Base-by-base conservation (phyloP, 1,284 basidiomycete species). In the Quambalaria eucalypti region DNA sequence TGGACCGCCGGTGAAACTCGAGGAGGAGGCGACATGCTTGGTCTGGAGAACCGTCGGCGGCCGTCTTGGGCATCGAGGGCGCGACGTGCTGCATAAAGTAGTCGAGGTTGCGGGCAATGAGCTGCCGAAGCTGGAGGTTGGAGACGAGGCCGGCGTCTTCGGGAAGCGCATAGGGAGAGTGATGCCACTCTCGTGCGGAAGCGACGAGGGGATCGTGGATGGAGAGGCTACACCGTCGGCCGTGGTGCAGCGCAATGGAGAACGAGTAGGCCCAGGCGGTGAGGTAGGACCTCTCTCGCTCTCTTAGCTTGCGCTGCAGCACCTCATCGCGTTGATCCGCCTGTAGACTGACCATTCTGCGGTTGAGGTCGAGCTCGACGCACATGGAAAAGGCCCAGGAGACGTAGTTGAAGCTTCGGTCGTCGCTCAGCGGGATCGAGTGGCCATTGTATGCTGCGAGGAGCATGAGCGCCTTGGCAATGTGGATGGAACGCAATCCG, bases 311-410 rank as follows among this genome's bases (percentile, higher is more conserved):
- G 42, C 42, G 42, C 25, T 46, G 42, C 42, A 46, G 25, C 42
- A 23, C 25, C 42, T 46, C 42, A 12, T 46, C 42, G 19, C 25
- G n/a, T 12, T 14, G 42, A 46, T 46, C 42, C 21, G 42, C 42
- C 14, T 21, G 25, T 14, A 26, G 5, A 21, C 21, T 23, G 4
- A 46, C 42, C 42, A 46, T 46, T 21, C 25, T 46, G 19, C 42
- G 25, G 21, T 46, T 46, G 16, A 46, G 42, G 42, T 46, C 42
- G 21, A 46, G 42, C 42, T 46, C 42, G 42, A 46, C 42, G 21
- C 42, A 46, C 42, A 46, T 46, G 19, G 21, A 3, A 12, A 19
- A 46, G 19, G 42, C 42, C 21, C 25, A 26, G 19, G 42, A 23
- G 4, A 46, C 42, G 25, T 46, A 46, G 19, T 12, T 23, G 19